A percentile compares a stretch with the other conserved stretches of the same genome.
phyloP scores from a whole-genome alignment of 805 yeast species.

The Cyberlindnera galapagoensis region DNA sequence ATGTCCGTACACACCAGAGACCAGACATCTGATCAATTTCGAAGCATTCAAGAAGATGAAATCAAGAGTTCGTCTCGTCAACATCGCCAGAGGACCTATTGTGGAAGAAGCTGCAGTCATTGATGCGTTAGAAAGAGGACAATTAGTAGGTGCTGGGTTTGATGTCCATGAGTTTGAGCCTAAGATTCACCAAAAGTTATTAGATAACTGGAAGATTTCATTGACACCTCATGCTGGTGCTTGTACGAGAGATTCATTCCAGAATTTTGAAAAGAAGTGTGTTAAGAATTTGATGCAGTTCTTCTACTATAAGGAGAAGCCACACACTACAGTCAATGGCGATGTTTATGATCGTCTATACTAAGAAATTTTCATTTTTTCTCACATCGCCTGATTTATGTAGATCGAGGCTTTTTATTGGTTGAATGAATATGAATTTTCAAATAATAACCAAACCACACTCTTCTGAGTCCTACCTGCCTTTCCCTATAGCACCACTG shows the following conservation, averaged over 20 bases:
- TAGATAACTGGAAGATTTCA: conserved; percentile 30
- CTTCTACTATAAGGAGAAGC: conserved; percentile 28
- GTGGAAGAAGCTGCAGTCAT: conserved; percentile 34
- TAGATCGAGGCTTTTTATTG: too few species aligned
- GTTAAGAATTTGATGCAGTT: conserved; percentile 31
- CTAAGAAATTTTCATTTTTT: too few species aligned
- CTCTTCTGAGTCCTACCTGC: too few species aligned
- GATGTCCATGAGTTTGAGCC: conserved; percentile 40
- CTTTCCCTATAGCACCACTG: too few species aligned
- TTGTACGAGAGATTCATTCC: conserved; percentile 30
- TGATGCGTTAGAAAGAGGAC: conserved; percentile 34
- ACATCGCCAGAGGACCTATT: conserved; percentile 36
- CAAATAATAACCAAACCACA: too few species aligned
- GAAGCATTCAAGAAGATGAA: conserved; percentile 24
- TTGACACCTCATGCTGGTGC: conserved; percentile 34
- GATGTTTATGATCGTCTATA: conserved; percentile 8
- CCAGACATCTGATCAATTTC: conserved; percentile 30
- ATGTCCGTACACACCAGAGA: conserved; percentile 34
- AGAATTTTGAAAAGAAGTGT: conserved; percentile 32
- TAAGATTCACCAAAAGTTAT: conserved; percentile 26
- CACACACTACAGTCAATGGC: conserved; percentile 26
- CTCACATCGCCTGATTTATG: too few species aligned
- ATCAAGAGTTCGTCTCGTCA: conserved; percentile 27
- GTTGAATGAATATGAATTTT: too few species aligned
- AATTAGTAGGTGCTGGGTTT: conserved; percentile 36